Evolutionary conservation across 108 stramenopile genomes (phyloP).

Genomic region (Conticribra guillardii): DNA sequence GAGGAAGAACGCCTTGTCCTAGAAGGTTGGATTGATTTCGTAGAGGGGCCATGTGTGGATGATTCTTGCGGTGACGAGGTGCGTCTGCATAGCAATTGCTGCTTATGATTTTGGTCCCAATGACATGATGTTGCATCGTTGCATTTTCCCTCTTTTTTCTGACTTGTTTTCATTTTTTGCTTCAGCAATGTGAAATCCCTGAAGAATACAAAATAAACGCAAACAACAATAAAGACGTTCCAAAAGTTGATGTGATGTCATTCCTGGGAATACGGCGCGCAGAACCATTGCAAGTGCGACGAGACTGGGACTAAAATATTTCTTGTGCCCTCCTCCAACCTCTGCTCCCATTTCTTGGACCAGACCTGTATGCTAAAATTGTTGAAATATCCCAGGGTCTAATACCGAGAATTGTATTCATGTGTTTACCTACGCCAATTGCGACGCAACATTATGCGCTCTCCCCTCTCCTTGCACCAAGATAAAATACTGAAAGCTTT

Average conservation of each 20-base stretch:
- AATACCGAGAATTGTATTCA: too few species aligned
- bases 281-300: conserved; percentile 28
- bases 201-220: conserved; percentile 39
- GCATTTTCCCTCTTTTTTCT: neutral
- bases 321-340: neutral
- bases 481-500: too few species aligned
- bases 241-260: conserved; percentile 48
- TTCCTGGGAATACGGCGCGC: conserved; percentile 49
- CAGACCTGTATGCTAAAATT: too few species aligned
- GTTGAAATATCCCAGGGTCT: too few species aligned
- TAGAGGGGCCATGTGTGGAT: conserved; percentile 22
- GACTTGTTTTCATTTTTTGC: neutral
- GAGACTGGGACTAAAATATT: conserved; percentile 43
- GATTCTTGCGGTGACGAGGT: conserved; percentile 47
- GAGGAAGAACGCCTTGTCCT: conserved; percentile 3
- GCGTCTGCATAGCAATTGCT: neutral
- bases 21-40: conserved; percentile 26
- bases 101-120: neutral
- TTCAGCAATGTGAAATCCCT: conserved; percentile 50
- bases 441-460: too few species aligned
- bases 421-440: too few species aligned
- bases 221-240: neutral
- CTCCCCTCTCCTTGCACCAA: too few species aligned
- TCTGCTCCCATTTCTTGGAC: conserved; percentile 3
- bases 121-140: neutral